A percentile compares a stretch with the other conserved stretches of the same genome.
Evolutionary conservation across 2,329 filamentous ascomycete genomes (phyloP).

Genomic region (Colletotrichum viniferum): DNA sequence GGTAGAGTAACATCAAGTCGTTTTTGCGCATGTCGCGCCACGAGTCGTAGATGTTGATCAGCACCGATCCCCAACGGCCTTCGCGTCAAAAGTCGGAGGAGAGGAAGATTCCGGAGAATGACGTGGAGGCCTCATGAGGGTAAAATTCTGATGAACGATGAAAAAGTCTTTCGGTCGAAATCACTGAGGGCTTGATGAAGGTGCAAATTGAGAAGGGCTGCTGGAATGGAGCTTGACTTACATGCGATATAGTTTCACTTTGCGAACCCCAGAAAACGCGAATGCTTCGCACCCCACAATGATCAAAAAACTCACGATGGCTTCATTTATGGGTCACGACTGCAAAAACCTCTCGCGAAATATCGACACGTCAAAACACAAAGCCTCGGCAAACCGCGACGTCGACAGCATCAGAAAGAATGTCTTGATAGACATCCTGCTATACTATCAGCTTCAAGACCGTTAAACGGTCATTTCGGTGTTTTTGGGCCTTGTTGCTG

Average conservation of each 20-base stretch:
- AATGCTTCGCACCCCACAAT: not conserved
- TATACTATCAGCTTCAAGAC: not conserved
- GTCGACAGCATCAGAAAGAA: not conserved
- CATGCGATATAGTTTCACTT: not conserved
- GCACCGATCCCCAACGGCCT: not conserved
- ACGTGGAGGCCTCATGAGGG: not conserved
- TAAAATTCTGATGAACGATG: not conserved
- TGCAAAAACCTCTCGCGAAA: not conserved
- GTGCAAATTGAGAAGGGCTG: not conserved
- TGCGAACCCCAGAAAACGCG: not conserved
- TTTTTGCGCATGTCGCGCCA: not conserved
- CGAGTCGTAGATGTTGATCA: not conserved
- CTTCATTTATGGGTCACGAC: conserved; percentile 8
- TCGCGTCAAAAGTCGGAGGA: not conserved
- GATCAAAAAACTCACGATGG: conserved; percentile 5
- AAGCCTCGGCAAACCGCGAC: not conserved
- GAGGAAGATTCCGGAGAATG: not conserved
- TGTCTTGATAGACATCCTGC: not conserved
- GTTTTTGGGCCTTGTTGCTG: not conserved
- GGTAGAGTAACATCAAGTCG: not conserved
- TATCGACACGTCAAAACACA: not conserved
- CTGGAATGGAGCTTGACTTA: not conserved
- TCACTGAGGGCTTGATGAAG: not conserved
- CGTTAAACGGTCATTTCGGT: not conserved
- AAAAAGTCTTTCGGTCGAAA: not conserved